Evolutionary conservation across 176 grass and related monocot genomes (phyloP).

Genomic region (Triticum monococcum): DNA sequence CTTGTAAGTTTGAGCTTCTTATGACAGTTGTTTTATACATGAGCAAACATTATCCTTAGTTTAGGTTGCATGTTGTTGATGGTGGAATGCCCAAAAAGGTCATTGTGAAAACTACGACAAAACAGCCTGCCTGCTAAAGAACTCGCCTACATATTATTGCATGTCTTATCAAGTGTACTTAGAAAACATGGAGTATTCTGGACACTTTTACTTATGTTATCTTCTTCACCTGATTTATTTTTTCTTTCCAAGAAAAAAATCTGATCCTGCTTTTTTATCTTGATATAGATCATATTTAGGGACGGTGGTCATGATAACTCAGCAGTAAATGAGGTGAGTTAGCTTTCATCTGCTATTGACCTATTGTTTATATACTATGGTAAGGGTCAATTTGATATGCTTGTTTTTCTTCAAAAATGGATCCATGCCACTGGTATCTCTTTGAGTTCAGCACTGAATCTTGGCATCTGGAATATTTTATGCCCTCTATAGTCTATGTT

Average conservation of each 20-base stretch:
- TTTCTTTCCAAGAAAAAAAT: not conserved
- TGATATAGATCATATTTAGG: conserved; percentile 42
- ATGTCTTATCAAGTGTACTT: not conserved
- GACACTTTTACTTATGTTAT: not conserved
- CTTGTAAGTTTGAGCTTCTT: not conserved
- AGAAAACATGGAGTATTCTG: not conserved
- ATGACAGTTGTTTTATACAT: not conserved
- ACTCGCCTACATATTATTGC: not conserved
- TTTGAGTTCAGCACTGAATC: not conserved
- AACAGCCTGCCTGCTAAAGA: not conserved
- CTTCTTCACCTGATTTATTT: not conserved
- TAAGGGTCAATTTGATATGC: not conserved
- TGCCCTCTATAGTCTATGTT: not conserved
- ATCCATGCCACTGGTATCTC: not conserved
- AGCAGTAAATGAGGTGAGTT: conserved; percentile 51
- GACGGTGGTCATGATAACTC: conserved; percentile 37
- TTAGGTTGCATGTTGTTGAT: conserved; percentile 2
- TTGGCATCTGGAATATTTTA: not conserved
- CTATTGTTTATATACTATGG: not conserved
- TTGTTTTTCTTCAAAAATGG: not conserved
- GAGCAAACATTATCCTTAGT: not conserved
- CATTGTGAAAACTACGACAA: not conserved
- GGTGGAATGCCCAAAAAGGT: not conserved
- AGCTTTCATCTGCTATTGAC: not conserved
- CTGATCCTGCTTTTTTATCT: conserved; percentile 24